These are phyloP conservation scores for sunflower (Helianthus annuus) DNA, from an alignment of 129 eudicot genomes.

Conservation along the genomic window HanXRQr2.0-SUNRISE NC_035444.2:76575353-76575852, in stretches of 20 bases:
- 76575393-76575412: constrained; percentile 29
- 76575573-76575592: constrained; percentile 12
- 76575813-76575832: too few species aligned
- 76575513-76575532: constrained; percentile 10
- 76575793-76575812: too few species aligned
- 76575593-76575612: neutral
- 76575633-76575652: constrained; percentile 35
- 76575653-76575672: too few species aligned
- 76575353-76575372: constrained; percentile 25
- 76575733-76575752: too few species aligned
- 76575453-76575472: constrained; percentile 17
- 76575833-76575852: too few species aligned
- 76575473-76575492: neutral
- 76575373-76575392: constrained; percentile 24
- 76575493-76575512: neutral
- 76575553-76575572: neutral
- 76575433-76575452: constrained; percentile 2
- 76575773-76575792: too few species aligned
- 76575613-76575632: constrained; percentile 27
- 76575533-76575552: neutral
- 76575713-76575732: too few species aligned
- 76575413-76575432: constrained; percentile 25
- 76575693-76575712: too few species aligned
- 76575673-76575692: too few species aligned
- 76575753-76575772: too few species aligned